Evolutionary conservation across 495 filamentous ascomycete species (phyloP).

Genomic region (Amniculicola lignicola): DNA sequence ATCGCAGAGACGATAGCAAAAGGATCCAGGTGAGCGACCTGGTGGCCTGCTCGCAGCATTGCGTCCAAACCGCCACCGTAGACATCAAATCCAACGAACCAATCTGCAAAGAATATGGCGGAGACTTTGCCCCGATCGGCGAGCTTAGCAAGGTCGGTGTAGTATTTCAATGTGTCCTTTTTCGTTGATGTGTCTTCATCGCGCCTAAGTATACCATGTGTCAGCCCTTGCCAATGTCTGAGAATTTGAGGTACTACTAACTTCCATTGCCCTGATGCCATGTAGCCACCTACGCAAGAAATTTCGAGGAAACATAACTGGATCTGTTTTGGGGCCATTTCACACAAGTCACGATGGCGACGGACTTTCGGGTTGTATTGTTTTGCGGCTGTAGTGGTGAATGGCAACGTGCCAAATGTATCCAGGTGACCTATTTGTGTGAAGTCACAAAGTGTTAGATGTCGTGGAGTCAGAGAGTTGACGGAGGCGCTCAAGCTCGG

Average conservation of each 20-base stretch:
- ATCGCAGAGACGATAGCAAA: background rate
- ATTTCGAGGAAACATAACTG: slow-evolving; percentile 2
- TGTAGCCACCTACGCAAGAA: background rate
- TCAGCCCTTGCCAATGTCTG: background rate
- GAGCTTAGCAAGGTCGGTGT: slow-evolving; percentile 11
- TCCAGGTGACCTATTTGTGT: no score
- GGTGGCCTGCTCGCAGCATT: slow-evolving; percentile 6
- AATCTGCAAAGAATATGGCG: slow-evolving; percentile 18
- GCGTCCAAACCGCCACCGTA: slow-evolving; percentile 9
- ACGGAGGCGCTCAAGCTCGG: no score
- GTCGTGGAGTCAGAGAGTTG: no score
- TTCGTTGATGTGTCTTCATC: background rate
- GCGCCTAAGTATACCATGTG: background rate
- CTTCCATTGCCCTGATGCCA: slow-evolving; percentile 3
- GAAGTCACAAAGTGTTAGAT: no score
- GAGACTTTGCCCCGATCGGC: slow-evolving; percentile 11
- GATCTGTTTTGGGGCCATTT: slow-evolving; percentile 2
- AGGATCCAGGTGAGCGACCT: slow-evolving; percentile 6
- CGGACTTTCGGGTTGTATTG: background rate
- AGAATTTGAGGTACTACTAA: background rate
- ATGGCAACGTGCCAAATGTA: no score
- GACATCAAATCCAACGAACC: slow-evolving; percentile 13
- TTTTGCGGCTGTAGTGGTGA: no score
- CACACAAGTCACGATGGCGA: background rate
- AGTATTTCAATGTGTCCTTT: slow-evolving; percentile 17